Evolutionary conservation across 1,284 basidiomycete species (phyloP), one percentile per base, ranked within the genome.

Genomic region (Pterula multifida): DNA sequence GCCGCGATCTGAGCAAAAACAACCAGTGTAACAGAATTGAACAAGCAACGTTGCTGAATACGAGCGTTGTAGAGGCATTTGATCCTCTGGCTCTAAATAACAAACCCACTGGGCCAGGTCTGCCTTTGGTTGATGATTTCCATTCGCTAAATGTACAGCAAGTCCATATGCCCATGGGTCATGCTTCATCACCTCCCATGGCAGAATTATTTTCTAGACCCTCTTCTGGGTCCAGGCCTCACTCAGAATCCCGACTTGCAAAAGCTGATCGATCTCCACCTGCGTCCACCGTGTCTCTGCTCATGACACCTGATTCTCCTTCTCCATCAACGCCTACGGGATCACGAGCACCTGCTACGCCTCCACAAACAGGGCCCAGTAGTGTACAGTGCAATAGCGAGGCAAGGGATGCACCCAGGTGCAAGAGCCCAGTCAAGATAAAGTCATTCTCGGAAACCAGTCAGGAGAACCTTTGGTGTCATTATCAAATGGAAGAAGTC

Each of bases 351-450:
- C 50, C 59, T 25, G 54, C 60, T 6, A 56, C 55, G 11, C 58
- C 63, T n/a, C 51, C 52, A 19, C 50, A 52, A 6, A 54, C 60
- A 15, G 44, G 23, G 52, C 57, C 1, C 52, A 50, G 2, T 48
- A 54, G 17, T 57, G 64, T 67, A 9, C 81, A 76, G 56, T 89
- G 85, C 58, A 68, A 69, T 54, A 83, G 77, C 2, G 68, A 73
- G 26, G 87, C 84, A n/a, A 79, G 78, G 60, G 67, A 73, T 11
- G 77, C 78, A 4, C 76, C 74, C 55, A 75, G 66, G 25, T 90
- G 86, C 57, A 72, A 70, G 47, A 73, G 81, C 48, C 68, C 68
- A 57, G 75, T 86, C 35, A 82, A 63, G 3, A 58, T 56, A 6
- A 65, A 65, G 11, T 65, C 65, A 42, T 66, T 68, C 39, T 60